A percentile compares a stretch with the other conserved stretches of the same genome.
These are phyloP conservation scores for Clitocybe nebularis DNA, from an alignment of 1,284 basidiomycete genomes.

Conservation along the genomic window DNA sequence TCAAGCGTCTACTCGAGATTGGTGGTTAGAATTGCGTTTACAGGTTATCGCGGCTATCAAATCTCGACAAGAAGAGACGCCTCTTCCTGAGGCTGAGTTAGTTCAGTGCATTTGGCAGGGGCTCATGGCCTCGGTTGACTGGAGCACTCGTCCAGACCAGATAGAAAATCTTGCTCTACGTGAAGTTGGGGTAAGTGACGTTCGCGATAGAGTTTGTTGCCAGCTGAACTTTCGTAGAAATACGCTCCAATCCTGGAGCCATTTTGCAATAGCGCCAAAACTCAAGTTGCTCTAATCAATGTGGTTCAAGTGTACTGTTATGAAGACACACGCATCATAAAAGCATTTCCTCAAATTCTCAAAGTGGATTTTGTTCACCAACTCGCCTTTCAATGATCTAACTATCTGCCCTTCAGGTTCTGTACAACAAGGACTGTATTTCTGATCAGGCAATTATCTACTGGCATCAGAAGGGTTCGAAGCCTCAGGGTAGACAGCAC, in stretches of 20 bases:
- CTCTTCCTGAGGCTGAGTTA: constrained; percentile 80
- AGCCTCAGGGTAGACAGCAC: constrained; percentile 90
- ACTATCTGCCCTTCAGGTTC: constrained; percentile 47
- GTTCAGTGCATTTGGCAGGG: constrained; percentile 90
- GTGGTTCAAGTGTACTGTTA: constrained; percentile 93
- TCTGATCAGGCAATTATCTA: constrained; percentile 96
- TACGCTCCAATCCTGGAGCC: constrained; percentile 82
- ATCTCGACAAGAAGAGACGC: constrained; percentile 58
- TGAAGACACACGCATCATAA: constrained; percentile 91
- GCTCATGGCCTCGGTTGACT: constrained; percentile 83
- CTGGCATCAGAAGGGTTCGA: constrained; percentile 96
- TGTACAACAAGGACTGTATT: constrained; percentile 94
- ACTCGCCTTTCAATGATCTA: constrained; percentile 4
- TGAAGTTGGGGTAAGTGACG: constrained; percentile 69
- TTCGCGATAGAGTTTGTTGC: constrained; percentile 5
- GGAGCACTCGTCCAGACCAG: constrained; percentile 85
- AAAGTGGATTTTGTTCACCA: constrained; percentile 49
- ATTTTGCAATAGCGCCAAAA: constrained; percentile 84
- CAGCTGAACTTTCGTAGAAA: constrained; percentile 46
- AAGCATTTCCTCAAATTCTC: constrained; percentile 89
- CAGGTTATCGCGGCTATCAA: constrained; percentile 79
- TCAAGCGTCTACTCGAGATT: too few relatives aligned
- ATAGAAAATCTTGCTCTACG: constrained; percentile 81
- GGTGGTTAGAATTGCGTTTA: too few relatives aligned
- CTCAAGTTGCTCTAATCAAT: constrained; percentile 90